A percentile compares a stretch with the other conserved stretches of the same genome.
Evolutionary conservation across 306 rosid genomes (phyloP).

Genomic region (Vicia sativa): DNA sequence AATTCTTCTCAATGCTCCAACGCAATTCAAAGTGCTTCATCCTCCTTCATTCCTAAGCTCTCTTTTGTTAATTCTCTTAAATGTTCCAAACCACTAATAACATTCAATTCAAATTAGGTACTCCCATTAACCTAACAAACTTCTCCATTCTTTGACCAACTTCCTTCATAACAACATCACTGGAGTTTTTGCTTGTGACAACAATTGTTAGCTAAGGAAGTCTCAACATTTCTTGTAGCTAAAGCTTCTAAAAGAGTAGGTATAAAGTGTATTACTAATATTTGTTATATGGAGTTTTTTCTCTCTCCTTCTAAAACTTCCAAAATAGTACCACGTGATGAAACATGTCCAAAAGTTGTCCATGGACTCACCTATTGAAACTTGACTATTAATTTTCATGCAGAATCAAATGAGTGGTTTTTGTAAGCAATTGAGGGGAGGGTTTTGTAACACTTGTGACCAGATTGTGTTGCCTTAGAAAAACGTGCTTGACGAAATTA

Average conservation of each 20-base stretch:
- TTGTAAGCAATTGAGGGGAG: conserved; percentile 62
- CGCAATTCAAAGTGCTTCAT: conserved; percentile 75
- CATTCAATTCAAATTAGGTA: conserved; percentile 74
- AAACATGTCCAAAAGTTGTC: conserved; percentile 91
- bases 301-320: conserved; percentile 86
- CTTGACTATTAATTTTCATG: conserved; percentile 64
- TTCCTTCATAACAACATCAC: conserved; percentile 62
- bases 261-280: conserved; percentile 75
- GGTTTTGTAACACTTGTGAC: conserved; percentile 57
- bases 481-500: conserved; percentile 81
- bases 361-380: conserved; percentile 90
- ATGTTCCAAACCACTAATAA: conserved; percentile 43
- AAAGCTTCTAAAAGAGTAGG: conserved; percentile 75
- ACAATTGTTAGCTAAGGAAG: conserved; percentile 71
- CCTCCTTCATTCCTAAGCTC: conserved; percentile 59
- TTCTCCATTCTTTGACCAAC: conserved; percentile 91
- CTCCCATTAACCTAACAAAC: conserved; percentile 91
- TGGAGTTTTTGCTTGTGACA: conserved; percentile 22
- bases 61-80: conserved; percentile 62
- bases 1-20: conserved; percentile 65
- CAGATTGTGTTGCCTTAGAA: conserved; percentile 73
- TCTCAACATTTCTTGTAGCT: conserved; percentile 80
- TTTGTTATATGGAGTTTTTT: conserved; percentile 72
- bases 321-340: conserved; percentile 73
- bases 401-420: conserved; percentile 67